Base-by-base conservation (phyloP, 2,329 filamentous ascomycete species). In the Apiospora marii region DNA sequence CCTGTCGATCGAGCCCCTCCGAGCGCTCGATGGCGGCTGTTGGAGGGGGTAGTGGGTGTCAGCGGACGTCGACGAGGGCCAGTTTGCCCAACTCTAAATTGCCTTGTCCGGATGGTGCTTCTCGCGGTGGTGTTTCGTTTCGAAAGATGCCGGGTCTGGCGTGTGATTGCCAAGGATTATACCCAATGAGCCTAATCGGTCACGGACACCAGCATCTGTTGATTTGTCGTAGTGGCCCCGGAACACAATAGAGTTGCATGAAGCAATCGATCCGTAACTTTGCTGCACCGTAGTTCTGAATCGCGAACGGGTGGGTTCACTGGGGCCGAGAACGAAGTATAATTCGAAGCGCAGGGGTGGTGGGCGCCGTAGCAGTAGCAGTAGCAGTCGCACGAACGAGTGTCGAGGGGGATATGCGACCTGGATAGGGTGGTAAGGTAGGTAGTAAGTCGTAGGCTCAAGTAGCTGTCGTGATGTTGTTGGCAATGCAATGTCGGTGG, bases 11-110 rank as follows among this genome's bases (percentile, higher is more conserved):
- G 58, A 64, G 58, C 58, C 58, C 58, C 58, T 64, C 58, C 34
- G 34, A 64, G 22, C 58, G 58, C 58, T 64, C 58, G 58, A 41
- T 64, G 58, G 58, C 34, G 58, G 58, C 34, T 64, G 41, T 64
- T 64, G 34, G 58, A 41, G 22, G 41, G 58, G 34, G 58, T 41
- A 64, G 58, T 64, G 58, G 58, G 58, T 64, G 58, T 64, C 58
- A 64, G 58, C 58, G 34, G 58, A 64, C 58, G 34, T 64, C 22
- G 58, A 41, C 34, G 58, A 64, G 58, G 30, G 30, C 58, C 58
- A 64, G 58, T 41, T 64, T 64, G 58, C 58, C 58, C 58, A 64
- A 64, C 58, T 64, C 58, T 64, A 41, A 64, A 64, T 64, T 64
- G 58, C 19, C 58, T 41, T 37, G 58, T 41, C 16, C 58, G 19